A percentile compares a stretch with the other conserved stretches of the same genome.
Evolutionary conservation across 176 grass and related monocot species (phyloP).

Genomic region (Melocanna baccifera): DNA sequence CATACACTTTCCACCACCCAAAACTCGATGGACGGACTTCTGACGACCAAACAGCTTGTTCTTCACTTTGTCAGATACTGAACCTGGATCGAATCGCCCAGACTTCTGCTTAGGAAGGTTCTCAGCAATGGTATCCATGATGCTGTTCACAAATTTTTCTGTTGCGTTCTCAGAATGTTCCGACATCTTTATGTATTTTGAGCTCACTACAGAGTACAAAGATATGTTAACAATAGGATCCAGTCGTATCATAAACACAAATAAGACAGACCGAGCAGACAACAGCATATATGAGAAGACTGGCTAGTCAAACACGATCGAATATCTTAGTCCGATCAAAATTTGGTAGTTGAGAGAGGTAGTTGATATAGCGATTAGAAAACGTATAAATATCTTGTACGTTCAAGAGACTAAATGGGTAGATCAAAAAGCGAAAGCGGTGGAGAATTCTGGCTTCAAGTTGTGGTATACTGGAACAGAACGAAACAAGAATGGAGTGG

Average conservation of each 20-base stretch:
- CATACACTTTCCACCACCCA: conserved; percentile 83
- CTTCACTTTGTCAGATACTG: conserved; percentile 47
- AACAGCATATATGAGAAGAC: not conserved
- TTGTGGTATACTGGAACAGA: no score
- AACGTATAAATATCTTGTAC: no score
- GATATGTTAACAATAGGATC: not conserved
- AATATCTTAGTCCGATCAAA: not conserved
- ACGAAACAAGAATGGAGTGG: no score
- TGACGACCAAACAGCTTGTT: conserved; percentile 68
- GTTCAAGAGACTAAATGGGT: no score
- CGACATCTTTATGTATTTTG: conserved; percentile 32
- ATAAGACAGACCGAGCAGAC: not conserved
- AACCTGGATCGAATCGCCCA: conserved; percentile 41
- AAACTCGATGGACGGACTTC: conserved; percentile 56
- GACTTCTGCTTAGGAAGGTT: conserved; percentile 70
- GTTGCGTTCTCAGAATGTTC: conserved; percentile 49
- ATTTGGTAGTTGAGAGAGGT: no score
- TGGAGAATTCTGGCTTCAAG: no score
- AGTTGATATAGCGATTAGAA: no score
- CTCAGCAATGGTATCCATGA: conserved; percentile 64
- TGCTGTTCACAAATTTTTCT: conserved; percentile 64
- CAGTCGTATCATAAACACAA: not conserved
- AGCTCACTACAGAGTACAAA: conserved; percentile 7
- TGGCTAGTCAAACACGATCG: not conserved
- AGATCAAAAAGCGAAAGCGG: no score